These are phyloP conservation scores for Aspergillus tanneri DNA, from an alignment of 2,329 filamentous ascomycete species.

Conservation along the genomic window DNA sequence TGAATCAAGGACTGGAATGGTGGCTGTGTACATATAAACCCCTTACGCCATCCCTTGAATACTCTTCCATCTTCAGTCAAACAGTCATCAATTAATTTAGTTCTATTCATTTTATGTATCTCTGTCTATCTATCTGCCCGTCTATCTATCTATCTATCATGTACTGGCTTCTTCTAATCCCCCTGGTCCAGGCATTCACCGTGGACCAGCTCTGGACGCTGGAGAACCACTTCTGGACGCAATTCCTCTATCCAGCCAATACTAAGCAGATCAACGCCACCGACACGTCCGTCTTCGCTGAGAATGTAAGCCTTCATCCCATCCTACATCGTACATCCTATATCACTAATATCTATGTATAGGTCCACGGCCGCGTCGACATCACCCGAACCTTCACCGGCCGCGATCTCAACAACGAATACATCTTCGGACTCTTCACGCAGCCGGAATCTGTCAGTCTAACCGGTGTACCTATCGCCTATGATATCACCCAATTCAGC, in stretches of 20 bases:
- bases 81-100: no score
- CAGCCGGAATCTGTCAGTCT: constrained; percentile 21
- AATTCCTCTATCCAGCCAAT: constrained; percentile 28
- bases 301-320: constrained; percentile 16
- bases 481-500: constrained; percentile 27
- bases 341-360: not conserved
- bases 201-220: constrained; percentile 26
- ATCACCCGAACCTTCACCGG: constrained; percentile 28
- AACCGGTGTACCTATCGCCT: constrained; percentile 22
- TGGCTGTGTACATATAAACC: no score
- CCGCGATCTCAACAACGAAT: constrained; percentile 28
- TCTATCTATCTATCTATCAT: not conserved
- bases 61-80: no score
- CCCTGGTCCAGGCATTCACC: constrained; percentile 7
- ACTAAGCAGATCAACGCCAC: constrained; percentile 23
- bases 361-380: constrained; percentile 30
- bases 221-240: constrained; percentile 25
- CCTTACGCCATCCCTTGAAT: no score
- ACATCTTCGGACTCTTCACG: constrained; percentile 29
- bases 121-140: no score
- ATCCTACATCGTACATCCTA: not conserved
- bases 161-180: not conserved
- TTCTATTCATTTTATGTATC: no score
- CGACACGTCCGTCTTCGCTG: constrained; percentile 22
- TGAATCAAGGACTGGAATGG: no score